phyloP scores from a whole-genome alignment of 768 basidiomycete genomes.

The Thelephora ganbajun region DNA sequence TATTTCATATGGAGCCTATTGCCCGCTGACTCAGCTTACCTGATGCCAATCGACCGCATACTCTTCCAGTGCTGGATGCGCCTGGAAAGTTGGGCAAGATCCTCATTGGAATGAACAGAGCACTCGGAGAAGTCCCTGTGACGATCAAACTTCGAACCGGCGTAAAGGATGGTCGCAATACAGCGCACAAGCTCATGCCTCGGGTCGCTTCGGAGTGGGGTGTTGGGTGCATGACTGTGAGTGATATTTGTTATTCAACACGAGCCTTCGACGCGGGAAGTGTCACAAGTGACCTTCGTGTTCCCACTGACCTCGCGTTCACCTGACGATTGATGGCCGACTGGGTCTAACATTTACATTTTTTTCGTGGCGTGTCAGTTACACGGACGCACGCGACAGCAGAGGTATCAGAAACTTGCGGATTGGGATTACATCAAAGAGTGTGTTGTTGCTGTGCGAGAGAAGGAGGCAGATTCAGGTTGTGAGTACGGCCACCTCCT shows the following conservation, averaged over 20 bases:
- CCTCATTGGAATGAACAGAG: conserved; percentile 80
- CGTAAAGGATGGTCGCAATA: conserved; percentile 78
- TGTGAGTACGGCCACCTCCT: conserved; percentile 30
- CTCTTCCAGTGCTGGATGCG: conserved; percentile 59
- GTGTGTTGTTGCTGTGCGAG: conserved; percentile 73
- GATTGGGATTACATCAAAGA: conserved; percentile 91
- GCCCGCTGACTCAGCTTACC: neutral
- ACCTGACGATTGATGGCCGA: neutral
- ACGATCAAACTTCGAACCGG: conserved; percentile 90
- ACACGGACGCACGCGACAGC: conserved; percentile 92
- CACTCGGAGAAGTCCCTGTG: conserved; percentile 82
- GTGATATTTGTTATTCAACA: conserved; percentile 5
- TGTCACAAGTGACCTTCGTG: neutral
- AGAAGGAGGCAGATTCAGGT: conserved; percentile 54
- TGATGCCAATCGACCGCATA: neutral
- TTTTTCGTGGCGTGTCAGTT: conserved; percentile 34
- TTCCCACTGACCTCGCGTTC: neutral
- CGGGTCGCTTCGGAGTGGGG: conserved; percentile 45
- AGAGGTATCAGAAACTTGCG: conserved; percentile 82
- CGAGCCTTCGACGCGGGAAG: too few species aligned
- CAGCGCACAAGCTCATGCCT: conserved; percentile 83
- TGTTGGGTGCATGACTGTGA: conserved; percentile 37
- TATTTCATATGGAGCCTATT: neutral
- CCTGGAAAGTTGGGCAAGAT: conserved; percentile 77
- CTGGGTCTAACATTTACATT: neutral